phyloP scores from a whole-genome alignment of 768 basidiomycete species.

The Kwoniella newhampshirensis region DNA sequence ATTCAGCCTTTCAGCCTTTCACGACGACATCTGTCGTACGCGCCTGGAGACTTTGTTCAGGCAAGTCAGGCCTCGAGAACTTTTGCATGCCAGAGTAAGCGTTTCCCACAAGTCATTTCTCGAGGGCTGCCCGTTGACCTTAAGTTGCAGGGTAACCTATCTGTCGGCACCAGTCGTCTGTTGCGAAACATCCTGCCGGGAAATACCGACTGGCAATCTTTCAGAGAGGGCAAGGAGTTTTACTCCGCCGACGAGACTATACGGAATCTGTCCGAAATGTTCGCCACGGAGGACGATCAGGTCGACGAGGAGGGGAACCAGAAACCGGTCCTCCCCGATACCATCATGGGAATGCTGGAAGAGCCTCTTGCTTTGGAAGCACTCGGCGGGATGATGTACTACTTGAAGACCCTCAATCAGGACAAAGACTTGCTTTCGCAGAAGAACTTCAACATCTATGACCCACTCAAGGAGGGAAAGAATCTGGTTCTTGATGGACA shows the following conservation, averaged over 20 bases:
- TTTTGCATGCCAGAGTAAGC: constrained; percentile 81
- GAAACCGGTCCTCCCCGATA: constrained; percentile 60
- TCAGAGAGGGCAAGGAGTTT: constrained; percentile 75
- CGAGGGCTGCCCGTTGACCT: background rate
- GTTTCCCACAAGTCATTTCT: background rate
- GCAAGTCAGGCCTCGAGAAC: constrained; percentile 84
- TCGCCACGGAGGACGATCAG: constrained; percentile 31
- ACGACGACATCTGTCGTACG: constrained; percentile 89
- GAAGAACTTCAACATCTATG: constrained; percentile 96
- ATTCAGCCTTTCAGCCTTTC: constrained; percentile 84
- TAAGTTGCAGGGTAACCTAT: constrained; percentile 71
- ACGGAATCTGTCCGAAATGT: constrained; percentile 36
- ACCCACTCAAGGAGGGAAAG: constrained; percentile 87
- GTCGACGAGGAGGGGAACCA: constrained; percentile 53
- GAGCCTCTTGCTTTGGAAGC: constrained; percentile 72
- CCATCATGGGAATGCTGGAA: constrained; percentile 71
- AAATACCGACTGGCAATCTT: constrained; percentile 81
- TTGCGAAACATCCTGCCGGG: constrained; percentile 77
- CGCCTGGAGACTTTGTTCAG: constrained; percentile 89
- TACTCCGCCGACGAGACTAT: constrained; percentile 56
- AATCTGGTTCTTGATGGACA: constrained; percentile 88
- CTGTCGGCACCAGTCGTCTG: constrained; percentile 75
- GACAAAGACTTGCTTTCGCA: constrained; percentile 92
- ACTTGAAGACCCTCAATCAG: constrained; percentile 84
- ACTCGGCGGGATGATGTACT: constrained; percentile 90